Percentiles rank a stretch among this genome's conserved stretches.
These are phyloP conservation scores for Pelagophyceae sp. DNA, from an alignment of 352 stramenopile species.

Conservation along the genomic window DNA sequence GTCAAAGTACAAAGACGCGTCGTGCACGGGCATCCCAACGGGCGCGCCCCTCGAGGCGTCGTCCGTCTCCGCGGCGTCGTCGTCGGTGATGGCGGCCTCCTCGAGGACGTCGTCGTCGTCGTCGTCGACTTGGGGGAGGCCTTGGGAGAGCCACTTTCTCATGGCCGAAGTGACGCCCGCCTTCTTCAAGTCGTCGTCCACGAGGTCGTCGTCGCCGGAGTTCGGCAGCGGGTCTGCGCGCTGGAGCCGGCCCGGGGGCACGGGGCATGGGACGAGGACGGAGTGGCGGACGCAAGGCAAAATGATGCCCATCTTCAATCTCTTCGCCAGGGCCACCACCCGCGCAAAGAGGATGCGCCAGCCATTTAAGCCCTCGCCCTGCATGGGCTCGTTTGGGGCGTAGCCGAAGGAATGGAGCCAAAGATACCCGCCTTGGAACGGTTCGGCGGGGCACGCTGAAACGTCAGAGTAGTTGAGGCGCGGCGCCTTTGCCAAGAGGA, in stretches of 20 bases:
- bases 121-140: background rate
- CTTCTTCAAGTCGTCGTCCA: background rate
- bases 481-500: background rate
- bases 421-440: background rate
- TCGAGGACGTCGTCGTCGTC: background rate
- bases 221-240: background rate
- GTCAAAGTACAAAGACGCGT: background rate
- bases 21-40: background rate
- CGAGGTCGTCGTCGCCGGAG: background rate
- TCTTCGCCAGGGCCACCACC: background rate
- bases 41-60: background rate
- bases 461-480: background rate
- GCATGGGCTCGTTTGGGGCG: background rate
- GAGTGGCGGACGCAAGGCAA: slow-evolving; percentile 4
- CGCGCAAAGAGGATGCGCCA: background rate
- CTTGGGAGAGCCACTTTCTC: background rate
- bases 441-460: background rate
- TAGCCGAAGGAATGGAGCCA: background rate
- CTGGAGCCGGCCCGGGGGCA: background rate
- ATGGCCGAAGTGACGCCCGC: background rate
- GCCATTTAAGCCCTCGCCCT: background rate
- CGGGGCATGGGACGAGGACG: slow-evolving; percentile 7
- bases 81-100: background rate
- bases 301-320: background rate
- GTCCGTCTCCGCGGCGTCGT: background rate